Conservation (phyloP, 1,284 basidiomycete genomes). For the Anthracocystis setariae region DNA sequence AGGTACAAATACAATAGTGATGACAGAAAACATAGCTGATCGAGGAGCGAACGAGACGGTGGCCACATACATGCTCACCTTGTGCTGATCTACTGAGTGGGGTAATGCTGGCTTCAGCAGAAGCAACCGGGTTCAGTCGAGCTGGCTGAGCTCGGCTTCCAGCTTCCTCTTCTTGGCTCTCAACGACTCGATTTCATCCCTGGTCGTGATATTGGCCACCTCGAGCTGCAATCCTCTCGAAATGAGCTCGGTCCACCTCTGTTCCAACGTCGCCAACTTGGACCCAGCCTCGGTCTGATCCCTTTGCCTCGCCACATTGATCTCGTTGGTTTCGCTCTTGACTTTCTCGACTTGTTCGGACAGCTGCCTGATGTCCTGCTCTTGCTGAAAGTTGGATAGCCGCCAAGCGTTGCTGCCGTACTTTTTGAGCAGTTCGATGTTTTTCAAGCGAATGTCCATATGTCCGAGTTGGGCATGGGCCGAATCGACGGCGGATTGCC, state of each 20-base stretch:
- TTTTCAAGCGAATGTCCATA: constrained; percentile 84
- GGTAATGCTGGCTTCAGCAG: not conserved
- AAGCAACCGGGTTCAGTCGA: constrained; percentile 14
- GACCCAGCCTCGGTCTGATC: constrained; percentile 78
- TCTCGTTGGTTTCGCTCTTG: constrained; percentile 37
- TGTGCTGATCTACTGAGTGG: not conserved
- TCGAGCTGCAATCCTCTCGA: constrained; percentile 87
- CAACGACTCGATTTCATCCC: constrained; percentile 73
- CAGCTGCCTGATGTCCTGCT: constrained; percentile 34
- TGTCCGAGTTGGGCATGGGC: constrained; percentile 88
- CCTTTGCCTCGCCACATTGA: constrained; percentile 54
- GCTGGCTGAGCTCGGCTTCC: constrained; percentile 14
- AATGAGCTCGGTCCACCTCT: constrained; percentile 86
- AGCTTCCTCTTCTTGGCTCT: constrained; percentile 27
- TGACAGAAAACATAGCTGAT: not conserved
- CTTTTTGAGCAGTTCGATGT: constrained; percentile 82
- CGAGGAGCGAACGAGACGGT: not conserved
- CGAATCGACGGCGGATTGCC: constrained; percentile 80
- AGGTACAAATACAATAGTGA: constrained; percentile 27
- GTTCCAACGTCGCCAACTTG: constrained; percentile 81
- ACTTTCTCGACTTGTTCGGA: constrained; percentile 22
- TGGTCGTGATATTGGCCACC: constrained; percentile 86
- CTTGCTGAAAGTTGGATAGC: constrained; percentile 58
- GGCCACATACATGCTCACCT: too few relatives aligned
- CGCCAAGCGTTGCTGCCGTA: constrained; percentile 73